Base-by-base conservation (phyloP, 2,329 filamentous ascomycete genomes). In the Monilinia laxa region DNA sequence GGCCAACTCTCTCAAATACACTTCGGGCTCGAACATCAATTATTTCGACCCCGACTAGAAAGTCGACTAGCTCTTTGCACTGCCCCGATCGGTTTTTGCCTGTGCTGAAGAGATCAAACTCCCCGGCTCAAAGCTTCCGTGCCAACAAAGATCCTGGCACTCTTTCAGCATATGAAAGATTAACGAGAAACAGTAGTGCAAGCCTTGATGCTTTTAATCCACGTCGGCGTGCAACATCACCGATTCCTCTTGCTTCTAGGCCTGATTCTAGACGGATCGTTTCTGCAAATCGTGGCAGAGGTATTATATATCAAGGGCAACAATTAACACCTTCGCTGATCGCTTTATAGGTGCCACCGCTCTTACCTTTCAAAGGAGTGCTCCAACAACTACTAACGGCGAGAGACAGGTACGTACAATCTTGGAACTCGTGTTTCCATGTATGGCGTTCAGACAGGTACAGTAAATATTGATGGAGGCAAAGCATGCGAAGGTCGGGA, bases 61-160 rank as follows among this genome's bases (percentile, higher is more conserved):
- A 64, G 23, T 71, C 70, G 1, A 57, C 55, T 3, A 62, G 69
- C 16, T 74, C 71, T n/a, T 38, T 71, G 14, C 68, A 70, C 62
- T 68, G 79, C 14, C 82, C 82, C 28, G 87, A 90, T 75, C 81
- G 87, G 38, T 90, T 88, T 73, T 82, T 89, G 55, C 80, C 84
- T 42, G 73, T 73, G 63, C 79, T 82, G 58, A 78, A 79, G 59
- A 57, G 75, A 77, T 6, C 76, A 78, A 28, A 72, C 18, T 49
- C 77, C 47, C 76, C 80, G 20, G 77, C 80, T 31, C 79, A 83
- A 64, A 82, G 80, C 57, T 87, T 84, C 70, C 81, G 81, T 67
- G 71, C 85, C 40, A 82, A 80, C 70, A 86, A 83, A 71, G 76
- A 80, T 57, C 76, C 80, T 23, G 73, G 78, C 45, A 78, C 79